Evolutionary conservation across 73 alveolate genomes (phyloP), one percentile per base, ranked within the genome.

Genomic region (Paramecium bursaria): DNA sequence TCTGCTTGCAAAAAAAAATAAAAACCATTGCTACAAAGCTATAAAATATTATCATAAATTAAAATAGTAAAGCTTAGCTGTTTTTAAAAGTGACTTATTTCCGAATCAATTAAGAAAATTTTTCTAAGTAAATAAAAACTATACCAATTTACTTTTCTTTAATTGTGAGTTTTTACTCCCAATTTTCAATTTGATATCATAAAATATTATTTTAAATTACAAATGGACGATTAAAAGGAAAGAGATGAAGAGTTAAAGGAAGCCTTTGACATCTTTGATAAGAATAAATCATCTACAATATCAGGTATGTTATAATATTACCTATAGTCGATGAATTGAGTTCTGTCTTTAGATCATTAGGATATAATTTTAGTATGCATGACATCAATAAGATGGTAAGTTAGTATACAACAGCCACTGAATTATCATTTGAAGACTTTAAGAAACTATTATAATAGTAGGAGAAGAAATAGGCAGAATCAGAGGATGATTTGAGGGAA

Each of bases 231-330:
- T 3, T 29, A 10, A 23, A 13, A 23, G 19, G 80, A 61, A 22
- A 61, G 17, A 19, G 80, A 61, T 6, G 80, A 39, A 0, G 80
- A 67, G 26, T 39, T 67, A 1, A 67, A 42, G 22, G 82, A 67
- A 17, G 82, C 82, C 13, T 67, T 67, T 67, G 46, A 67, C 7
- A 67, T 67, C 33, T 67, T 67, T 39, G 82, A 39, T 19, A 67
- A 67, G 14, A 67, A 67, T 14, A 67, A 67, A 67, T 67, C 82
- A 3, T 39, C 33, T 17, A 67, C 60, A 39, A 15, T 67, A 39
- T 67, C 61, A 13, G 82, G 60, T 67, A 42, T 17, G 47, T 6
- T 39, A 17, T 35, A 19, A 0, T 2, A 25, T 29, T 15, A 15
- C 33, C 17, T 57, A 61, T 3, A 67, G 82, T 67, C 19, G 26